phyloP scores from a whole-genome alignment of 2,329 filamentous ascomycete species.

The Epichloe gansuensis region DNA sequence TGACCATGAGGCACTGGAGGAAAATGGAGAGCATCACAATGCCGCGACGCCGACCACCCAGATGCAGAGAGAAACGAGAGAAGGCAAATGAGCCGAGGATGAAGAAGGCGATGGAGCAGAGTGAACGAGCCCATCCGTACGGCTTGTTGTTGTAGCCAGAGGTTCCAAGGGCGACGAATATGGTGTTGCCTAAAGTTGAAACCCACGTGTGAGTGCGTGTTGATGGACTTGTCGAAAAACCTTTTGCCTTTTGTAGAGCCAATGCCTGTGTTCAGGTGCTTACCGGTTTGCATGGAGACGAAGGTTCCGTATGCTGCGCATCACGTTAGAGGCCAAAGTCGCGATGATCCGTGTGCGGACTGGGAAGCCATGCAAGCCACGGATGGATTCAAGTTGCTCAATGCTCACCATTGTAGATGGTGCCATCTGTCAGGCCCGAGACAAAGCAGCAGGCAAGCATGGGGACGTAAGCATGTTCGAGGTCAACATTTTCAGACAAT shows the following conservation, averaged over 20 bases:
- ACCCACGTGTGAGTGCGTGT: background rate
- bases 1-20: constrained; percentile 36
- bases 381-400: too few relatives aligned
- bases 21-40: constrained; percentile 37
- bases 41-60: constrained; percentile 19
- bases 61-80: constrained; percentile 15
- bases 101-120: constrained; percentile 40
- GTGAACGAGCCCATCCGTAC: constrained; percentile 34
- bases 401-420: constrained; percentile 23
- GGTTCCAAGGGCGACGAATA: constrained; percentile 48
- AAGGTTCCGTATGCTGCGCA: constrained; percentile 12
- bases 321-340: background rate
- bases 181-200: constrained; percentile 37
- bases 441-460: constrained; percentile 22
- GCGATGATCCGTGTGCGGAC: background rate
- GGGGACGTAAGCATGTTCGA: constrained; percentile 17
- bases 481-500: constrained; percentile 8
- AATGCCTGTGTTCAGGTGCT: background rate
- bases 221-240: too few relatives aligned
- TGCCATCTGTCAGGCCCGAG: constrained; percentile 27
- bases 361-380: too few relatives aligned
- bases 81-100: constrained; percentile 38
- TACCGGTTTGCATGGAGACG: constrained; percentile 28
- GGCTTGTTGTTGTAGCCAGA: constrained; percentile 36
- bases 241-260: background rate